Evolutionary conservation across 2,329 filamentous ascomycete genomes (phyloP), one percentile per base, ranked within the genome.

Genomic region (Aspergillus phoenicis): DNA sequence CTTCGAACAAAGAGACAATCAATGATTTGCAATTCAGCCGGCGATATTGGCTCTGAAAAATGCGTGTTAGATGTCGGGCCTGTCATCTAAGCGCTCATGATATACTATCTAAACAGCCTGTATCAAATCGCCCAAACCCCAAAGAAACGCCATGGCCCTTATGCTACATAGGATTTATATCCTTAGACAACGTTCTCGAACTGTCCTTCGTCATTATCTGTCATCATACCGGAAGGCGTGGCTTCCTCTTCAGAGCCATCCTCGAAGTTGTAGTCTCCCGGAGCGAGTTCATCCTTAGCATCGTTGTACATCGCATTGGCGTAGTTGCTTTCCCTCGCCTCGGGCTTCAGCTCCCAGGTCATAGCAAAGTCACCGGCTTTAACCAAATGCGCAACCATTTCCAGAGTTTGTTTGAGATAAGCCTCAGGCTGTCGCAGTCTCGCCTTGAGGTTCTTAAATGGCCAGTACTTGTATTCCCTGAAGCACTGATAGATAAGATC

Each of bases 401-500:
- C 90, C 67, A 99, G 80, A 0, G 89, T 89, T 73, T 95, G 87
- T 58, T 94, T 92, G 63, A 99, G 85, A 75, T 93, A 98, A n/a
- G 90, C 88, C 74, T 98, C 95, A 1, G 95, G 95, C 78, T 99
- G 95, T 62, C 89, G 86, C 41, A 96, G 85, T 62, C 85, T 82
- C 54, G 87, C 83, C 65, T 92, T 91, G 68, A 99, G 85, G 5
- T 90, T 87, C 72, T 91, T 93, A 83, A 98, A 91, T n/a, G 90
- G 88, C 93, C 94, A 99, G 78, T 95, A 98, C 69, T 89, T 88
- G 82, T 90, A 96, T 70, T 90, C 82, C 59, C 89, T 86, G 86
- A 97, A 99, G 73, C 89, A 90, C 52, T 85, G 80, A 81, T 94
- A 93, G 63, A 99, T 88, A 65, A 87, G 85, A 78, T 97, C 93